phyloP scores from a whole-genome alignment of 176 grass and related monocot species.

The Triticum turgidum region DNA sequence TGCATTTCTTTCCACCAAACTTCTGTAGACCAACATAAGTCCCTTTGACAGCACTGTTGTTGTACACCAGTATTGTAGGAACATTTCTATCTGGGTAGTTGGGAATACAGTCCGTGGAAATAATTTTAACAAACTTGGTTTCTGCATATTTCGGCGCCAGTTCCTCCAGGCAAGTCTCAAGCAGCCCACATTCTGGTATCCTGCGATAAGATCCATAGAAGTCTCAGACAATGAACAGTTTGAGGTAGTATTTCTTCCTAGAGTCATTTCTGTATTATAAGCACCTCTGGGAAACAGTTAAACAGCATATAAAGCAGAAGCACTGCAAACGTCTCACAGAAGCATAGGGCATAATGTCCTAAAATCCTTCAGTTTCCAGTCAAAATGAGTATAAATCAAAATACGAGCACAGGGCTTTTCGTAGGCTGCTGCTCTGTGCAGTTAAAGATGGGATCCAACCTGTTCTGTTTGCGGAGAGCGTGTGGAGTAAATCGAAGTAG shows the following conservation, averaged over 20 bases:
- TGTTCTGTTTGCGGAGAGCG: neutral
- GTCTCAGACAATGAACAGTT: neutral
- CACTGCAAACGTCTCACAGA: neutral
- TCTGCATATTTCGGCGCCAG: constrained; percentile 70
- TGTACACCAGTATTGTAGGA: constrained; percentile 95
- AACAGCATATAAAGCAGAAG: constrained; percentile 16
- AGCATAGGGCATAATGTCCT: neutral
- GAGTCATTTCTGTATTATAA: neutral
- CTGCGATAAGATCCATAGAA: constrained; percentile 48
- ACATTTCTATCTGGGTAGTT: constrained; percentile 93
- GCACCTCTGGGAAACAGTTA: neutral
- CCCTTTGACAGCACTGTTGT: constrained; percentile 91
- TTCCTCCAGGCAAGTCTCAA: constrained; percentile 81
- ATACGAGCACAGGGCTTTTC: neutral
- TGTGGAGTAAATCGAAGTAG: neutral
- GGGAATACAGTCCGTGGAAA: constrained; percentile 90
- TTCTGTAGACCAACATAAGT: constrained; percentile 77
- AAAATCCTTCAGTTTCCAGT: neutral
- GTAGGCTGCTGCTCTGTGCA: too few relatives aligned
- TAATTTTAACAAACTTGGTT: constrained; percentile 97
- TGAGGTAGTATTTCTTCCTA: neutral
- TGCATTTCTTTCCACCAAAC: constrained; percentile 82
- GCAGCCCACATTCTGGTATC: constrained; percentile 81
- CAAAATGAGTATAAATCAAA: neutral
- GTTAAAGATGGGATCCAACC: too few relatives aligned